Evolutionary conservation across 2,329 filamentous ascomycete genomes (phyloP), one percentile per base, ranked within the genome.

Genomic region (Exophiala sp.): DNA sequence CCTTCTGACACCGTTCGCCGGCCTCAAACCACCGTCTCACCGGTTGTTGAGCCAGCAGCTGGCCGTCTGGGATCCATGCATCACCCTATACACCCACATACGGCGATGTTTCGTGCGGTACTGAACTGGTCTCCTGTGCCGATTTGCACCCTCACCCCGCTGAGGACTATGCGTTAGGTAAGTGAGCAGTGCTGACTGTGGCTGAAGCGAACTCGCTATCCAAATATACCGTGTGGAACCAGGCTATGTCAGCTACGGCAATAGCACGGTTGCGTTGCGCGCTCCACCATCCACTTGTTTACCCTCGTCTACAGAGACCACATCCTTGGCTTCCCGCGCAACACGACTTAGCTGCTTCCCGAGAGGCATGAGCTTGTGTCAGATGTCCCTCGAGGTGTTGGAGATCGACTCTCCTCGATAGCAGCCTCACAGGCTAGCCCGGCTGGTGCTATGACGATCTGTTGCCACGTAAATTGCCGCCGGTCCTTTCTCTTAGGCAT

Each of bases 181-280:
- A 56, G 53, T 56, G 50, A 53, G 50, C 53, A 50, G 21, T 52
- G 53, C 49, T 56, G 43, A 52, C 53, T 40, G 53, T 56, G 53
- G 53, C 53, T 56, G 53, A 50, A 42, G 40, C 10, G 30, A 44
- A 43, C 48, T 43, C 50, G 53, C 43, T 53, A 43, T 46, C 46
- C 39, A 43, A 41, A 43, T 37, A 30, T 35, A 34, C 44, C 34
- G 46, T 30, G 27, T 27, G 34, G 34, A 32, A 13, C 3, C 40
- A 37, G 53, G 46, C 45, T 47, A 47, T 56, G 49, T 50, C 45
- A 30, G 14, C 32, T 30, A 46, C 41, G 44, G 52, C 23, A 38
- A 46, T 55, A 35, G 45, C 41, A 42, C 24, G 48, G 39, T 11
- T 44, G 32, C 21, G 34, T 35, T 29, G 23, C 46, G 16, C 32